Percentiles rank a stretch among this genome's conserved stretches.
phyloP scores from a whole-genome alignment of 192 early-diverging fungal species.

The Dimargaris xerosporica region DNA sequence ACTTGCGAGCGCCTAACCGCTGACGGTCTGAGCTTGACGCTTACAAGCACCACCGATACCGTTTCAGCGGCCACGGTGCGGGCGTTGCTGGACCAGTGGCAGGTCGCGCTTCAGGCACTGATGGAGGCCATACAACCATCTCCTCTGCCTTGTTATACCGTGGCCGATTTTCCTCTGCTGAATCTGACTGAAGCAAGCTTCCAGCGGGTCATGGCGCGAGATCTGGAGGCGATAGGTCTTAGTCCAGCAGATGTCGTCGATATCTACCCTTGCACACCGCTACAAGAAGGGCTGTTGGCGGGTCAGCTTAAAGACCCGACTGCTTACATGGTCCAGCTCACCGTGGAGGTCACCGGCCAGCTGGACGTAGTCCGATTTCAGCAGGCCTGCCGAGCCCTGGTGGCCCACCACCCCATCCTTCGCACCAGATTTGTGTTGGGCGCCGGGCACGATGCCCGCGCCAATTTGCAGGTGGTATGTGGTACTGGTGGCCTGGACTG shows the following conservation, averaged over 20 bases:
- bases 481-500: background rate
- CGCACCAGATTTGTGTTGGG: conserved; percentile 3
- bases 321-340: conserved; percentile 2
- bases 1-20: no score
- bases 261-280: background rate
- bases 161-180: background rate
- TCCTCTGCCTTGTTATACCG: background rate
- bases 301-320: conserved; percentile 6
- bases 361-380: background rate
- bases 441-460: no score
- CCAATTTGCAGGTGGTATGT: background rate
- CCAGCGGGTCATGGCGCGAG: background rate
- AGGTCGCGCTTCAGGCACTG: background rate
- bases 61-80: background rate
- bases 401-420: background rate
- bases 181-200: background rate
- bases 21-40: no score
- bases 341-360: background rate
- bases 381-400: background rate
- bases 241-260: background rate
- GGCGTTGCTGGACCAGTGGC: background rate
- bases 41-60: background rate
- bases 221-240: background rate
- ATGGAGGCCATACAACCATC: no score
- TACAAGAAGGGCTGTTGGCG: conserved; percentile 1